A percentile compares a stretch with the other conserved stretches of the same genome.
These are phyloP conservation scores for Biscogniauxia mediterranea DNA, from an alignment of 2,329 filamentous ascomycete species.

Conservation along the genomic window DNA sequence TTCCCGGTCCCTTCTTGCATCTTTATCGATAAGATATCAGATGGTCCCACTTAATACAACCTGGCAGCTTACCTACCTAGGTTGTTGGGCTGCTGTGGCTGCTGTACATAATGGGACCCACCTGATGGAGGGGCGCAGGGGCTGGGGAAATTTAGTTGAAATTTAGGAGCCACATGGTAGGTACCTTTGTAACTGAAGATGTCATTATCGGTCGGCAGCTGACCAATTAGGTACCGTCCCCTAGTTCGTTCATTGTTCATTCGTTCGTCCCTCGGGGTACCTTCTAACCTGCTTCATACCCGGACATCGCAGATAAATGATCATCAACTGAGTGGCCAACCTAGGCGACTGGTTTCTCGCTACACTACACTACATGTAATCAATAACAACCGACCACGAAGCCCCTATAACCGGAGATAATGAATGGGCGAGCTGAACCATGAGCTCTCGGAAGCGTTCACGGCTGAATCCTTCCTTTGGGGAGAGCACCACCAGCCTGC, in stretches of 20 bases:
- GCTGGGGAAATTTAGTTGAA: too few relatives aligned
- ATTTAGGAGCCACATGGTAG: too few relatives aligned
- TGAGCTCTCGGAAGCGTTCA: constrained; percentile 43
- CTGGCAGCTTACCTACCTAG: too few relatives aligned
- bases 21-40: constrained; percentile 14
- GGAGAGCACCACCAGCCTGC: constrained; percentile 20
- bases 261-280: not conserved
- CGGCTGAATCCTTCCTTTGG: constrained; percentile 36
- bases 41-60: too few relatives aligned
- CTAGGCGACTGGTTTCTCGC: not conserved
- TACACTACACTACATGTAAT: not conserved
- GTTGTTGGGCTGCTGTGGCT: too few relatives aligned
- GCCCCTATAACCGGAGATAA: not conserved
- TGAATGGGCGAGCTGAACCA: constrained; percentile 23
- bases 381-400: constrained; percentile 7
- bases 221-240: not conserved
- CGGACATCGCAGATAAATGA: not conserved
- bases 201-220: not conserved
- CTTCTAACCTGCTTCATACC: not conserved
- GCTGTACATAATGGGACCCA: too few relatives aligned
- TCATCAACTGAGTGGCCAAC: not conserved
- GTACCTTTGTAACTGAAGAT: not conserved
- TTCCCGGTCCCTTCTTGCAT: constrained; percentile 2
- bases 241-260: too few relatives aligned
- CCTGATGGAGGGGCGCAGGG: too few relatives aligned